phyloP scores from a whole-genome alignment of 371 early-diverging fungal species.

The Mucor ambiguus region DNA sequence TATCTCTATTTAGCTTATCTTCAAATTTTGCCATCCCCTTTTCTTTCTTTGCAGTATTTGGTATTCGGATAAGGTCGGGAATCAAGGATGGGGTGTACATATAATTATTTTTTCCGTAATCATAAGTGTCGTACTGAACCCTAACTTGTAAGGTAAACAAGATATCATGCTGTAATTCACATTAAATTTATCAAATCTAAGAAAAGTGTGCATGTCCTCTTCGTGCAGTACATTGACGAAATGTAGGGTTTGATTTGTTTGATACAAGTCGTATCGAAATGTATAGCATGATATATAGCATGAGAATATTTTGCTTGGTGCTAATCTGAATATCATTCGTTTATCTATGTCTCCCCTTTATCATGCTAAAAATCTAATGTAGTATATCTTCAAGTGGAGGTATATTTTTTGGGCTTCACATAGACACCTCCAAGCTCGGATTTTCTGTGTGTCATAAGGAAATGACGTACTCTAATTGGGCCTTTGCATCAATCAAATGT shows the following conservation, averaged over 20 bases:
- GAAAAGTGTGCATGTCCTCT: not conserved
- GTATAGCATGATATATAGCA: not conserved
- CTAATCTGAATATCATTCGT: conserved; percentile 1
- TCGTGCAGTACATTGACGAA: no score
- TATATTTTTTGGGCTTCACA: conserved; percentile 5
- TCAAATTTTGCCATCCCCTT: not conserved
- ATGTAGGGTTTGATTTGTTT: not conserved
- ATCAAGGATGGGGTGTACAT: conserved; percentile 6
- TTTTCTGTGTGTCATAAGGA: conserved; percentile 13
- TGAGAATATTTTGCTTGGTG: not conserved
- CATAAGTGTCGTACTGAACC: not conserved
- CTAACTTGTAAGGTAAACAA: not conserved
- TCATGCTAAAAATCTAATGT: not conserved
- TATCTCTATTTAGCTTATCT: conserved; percentile 25
- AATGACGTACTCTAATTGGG: not conserved
- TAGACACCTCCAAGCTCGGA: conserved; percentile 8
- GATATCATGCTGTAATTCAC: not conserved
- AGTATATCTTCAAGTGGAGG: conserved; percentile 1
- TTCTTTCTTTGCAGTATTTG: not conserved
- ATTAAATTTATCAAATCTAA: not conserved
- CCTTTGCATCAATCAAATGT: not conserved
- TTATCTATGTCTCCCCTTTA: not conserved
- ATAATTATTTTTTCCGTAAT: conserved; percentile 4
- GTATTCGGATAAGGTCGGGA: conserved; percentile 26
- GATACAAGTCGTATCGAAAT: not conserved